Evolutionary conservation across 352 stramenopile species (phyloP), one percentile per base, ranked within the genome.

Genomic region (Globisporangium parvum): DNA sequence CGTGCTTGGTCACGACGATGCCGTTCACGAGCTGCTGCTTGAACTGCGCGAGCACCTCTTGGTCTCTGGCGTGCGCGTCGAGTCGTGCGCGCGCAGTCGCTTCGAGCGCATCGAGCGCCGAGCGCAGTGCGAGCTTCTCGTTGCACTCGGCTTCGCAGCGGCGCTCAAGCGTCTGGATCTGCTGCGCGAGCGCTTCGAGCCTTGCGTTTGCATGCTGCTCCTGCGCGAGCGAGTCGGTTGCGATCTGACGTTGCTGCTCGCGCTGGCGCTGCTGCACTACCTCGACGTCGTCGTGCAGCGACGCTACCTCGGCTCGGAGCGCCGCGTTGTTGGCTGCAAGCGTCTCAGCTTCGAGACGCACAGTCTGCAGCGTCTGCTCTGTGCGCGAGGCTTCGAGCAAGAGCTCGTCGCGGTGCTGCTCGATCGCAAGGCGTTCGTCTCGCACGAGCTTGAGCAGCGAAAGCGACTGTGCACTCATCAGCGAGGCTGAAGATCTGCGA

Each of bases 1-100:
- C 73, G 58, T 79, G 83, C 65, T 87, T 87, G 53, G 64, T 82
- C 26, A 87, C 69, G 0, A 71, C 57, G 47, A 88, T 63, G 26
- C 75, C 78, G 10, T 59, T 65, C 28, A 69, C 68, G 40, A 87
- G 68, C 37, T 80, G 66, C 54, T 71, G 62, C 63, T 88, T 88
- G 63, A 86, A 85, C 46, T 78, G 67, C 17, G 56, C 45, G 3
- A 88, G 70, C 42, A 69, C 65, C 31, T 76, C 63, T 24, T 75
- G 63, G 9, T 86, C 75, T 20, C 68, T 72, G 18, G 41, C 57
- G 45, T 80, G 53, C 10, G 58, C 51, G 31, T 70, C 70, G 12
- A 67, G 56, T 8, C 62, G 63, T 0, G 57, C 51, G 17, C 59
- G 64, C 20, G 63, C 60, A 11, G 62, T 59, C 28, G 51, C 67